Base-by-base conservation (phyloP, 164 flowering plant species). In the Berberis vulgaris region DNA sequence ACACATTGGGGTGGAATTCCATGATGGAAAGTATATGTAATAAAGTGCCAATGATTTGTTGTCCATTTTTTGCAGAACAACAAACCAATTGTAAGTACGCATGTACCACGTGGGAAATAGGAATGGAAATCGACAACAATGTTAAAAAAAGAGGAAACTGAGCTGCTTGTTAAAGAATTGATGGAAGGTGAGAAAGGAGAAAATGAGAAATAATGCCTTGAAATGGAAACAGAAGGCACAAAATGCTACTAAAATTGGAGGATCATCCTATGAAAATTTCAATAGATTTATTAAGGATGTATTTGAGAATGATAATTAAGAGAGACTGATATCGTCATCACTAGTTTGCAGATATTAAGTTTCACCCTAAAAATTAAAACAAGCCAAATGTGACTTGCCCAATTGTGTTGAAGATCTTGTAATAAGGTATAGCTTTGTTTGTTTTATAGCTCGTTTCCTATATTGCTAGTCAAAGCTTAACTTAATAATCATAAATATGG, bases 21-120 rank as follows among this genome's bases (percentile, higher is more conserved):
- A 60, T 49, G 13, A 10, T 60, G 8, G 62, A 60, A 43, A 43
- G 49, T 49, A 60, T 60, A 5, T 8, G 62, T 60, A 6, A 38
- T 5, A 49, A 49, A 43, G 62, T 60, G 40, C 62, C 62, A 2
- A 45, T 60, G 49, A 60, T 60, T 6, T 60, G 49, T 60, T 60
- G 62, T 49, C 62, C 62, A 10, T 60, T 60, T n/a, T 60, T 60
- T 45, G 62, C 62, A n/a, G 62, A 60, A 26, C 62, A 60, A 44
- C 62, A 60, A 45, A 60, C 26, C 38, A 60, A 60, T 40, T 60
- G 62, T 13, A 10, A 49, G 26, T 60, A 60, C 8, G 4, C 12
- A n/a, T 60, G 62, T 60, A n/a, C n/a, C 2, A 38, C 43, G 43
- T 60, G 62, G 62, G 62, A 40, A 8, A 60, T 60, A 6, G 62